phyloP scores from a whole-genome alignment of 2,329 filamentous ascomycete genomes.

The Phyllosticta paracitricarpa region DNA sequence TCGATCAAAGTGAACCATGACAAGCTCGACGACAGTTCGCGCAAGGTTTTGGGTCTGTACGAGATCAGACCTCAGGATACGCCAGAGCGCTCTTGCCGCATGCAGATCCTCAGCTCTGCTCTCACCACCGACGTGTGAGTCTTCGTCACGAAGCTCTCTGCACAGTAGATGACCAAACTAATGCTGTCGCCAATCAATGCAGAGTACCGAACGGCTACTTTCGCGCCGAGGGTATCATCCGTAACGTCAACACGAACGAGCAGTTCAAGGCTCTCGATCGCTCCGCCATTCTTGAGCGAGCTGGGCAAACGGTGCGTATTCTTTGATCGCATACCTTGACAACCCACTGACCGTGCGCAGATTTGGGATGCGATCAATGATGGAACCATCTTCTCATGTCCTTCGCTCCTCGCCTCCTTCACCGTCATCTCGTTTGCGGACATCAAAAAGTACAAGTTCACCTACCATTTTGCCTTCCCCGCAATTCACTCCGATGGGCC shows the following conservation, averaged over 20 bases:
- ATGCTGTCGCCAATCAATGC: slow-evolving; percentile 5
- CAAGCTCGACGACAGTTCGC: slow-evolving; percentile 88
- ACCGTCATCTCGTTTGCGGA: slow-evolving; percentile 86
- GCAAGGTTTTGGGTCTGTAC: slow-evolving; percentile 78
- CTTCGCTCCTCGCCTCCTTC: slow-evolving; percentile 83
- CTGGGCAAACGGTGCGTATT: slow-evolving; percentile 59
- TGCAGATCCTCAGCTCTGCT: slow-evolving; percentile 83
- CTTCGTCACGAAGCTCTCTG: not conserved
- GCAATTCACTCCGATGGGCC: slow-evolving; percentile 79
- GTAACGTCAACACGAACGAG: slow-evolving; percentile 92
- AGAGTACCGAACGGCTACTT: slow-evolving; percentile 54
- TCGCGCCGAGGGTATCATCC: slow-evolving; percentile 86
- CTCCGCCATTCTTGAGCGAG: slow-evolving; percentile 62
- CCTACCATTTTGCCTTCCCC: slow-evolving; percentile 97
- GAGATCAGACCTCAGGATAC: slow-evolving; percentile 65
- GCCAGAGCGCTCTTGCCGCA: slow-evolving; percentile 68
- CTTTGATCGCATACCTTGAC: not conserved
- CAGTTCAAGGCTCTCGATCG: slow-evolving; percentile 84
- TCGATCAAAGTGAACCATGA: slow-evolving; percentile 92
- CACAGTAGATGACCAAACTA: slow-evolving; percentile 6
- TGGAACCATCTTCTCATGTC: slow-evolving; percentile 89
- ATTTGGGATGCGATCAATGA: slow-evolving; percentile 98
- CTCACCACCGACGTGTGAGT: slow-evolving; percentile 74
- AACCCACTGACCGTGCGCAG: slow-evolving; percentile 34
- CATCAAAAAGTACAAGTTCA: slow-evolving; percentile 93